Evolutionary conservation across 495 filamentous ascomycete species (phyloP), one percentile per base, ranked within the genome.

Genomic region (Aspergillus cristatus): DNA sequence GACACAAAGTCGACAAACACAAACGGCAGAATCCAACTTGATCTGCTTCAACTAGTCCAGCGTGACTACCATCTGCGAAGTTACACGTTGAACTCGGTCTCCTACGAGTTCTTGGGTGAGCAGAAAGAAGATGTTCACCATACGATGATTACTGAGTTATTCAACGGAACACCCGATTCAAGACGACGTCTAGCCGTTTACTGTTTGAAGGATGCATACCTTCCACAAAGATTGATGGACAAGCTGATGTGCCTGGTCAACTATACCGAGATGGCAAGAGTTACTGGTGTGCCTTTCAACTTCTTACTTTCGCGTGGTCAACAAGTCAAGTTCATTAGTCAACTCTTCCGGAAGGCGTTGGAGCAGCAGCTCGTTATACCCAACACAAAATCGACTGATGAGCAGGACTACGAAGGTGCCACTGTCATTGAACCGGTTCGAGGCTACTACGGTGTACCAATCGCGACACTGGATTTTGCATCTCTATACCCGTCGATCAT

Each of bases 71-170:
- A 97, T 29, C 67, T 99, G 28, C 75, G 91, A 61, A 95, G 88
- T 60, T 99, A 99, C 51, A 99, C 93, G 0, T 72, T 99, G 8
- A 99, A 99, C 59, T 93, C 89, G 1, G 91, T 99, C 12, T 96
- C 81, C 35, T 81, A 88, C n/a, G 85, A 97, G 41, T 99, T 99
- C 50, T 65, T 99, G 36, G 84, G 87, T 15, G 91, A 99, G 53
- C 91, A 98, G 55, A 99, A 99, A 54, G 91, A 99, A 61, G 91
- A 99, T 59, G 91, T 99, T 1, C 93, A 99, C 52, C 79, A 97
- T 58, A 95, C 86, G 5, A 99, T 99, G 85, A 99, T 99, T 55
- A 97, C 93, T 0, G 93, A 96, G 48, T 65, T 99, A 1, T 94
- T 86, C 63, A 96, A 97, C 51, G 91, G 91, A 17, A 94, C 88